Conservation (phyloP, 495 filamentous ascomycete genomes). For the Terfezia claveryi region DNA sequence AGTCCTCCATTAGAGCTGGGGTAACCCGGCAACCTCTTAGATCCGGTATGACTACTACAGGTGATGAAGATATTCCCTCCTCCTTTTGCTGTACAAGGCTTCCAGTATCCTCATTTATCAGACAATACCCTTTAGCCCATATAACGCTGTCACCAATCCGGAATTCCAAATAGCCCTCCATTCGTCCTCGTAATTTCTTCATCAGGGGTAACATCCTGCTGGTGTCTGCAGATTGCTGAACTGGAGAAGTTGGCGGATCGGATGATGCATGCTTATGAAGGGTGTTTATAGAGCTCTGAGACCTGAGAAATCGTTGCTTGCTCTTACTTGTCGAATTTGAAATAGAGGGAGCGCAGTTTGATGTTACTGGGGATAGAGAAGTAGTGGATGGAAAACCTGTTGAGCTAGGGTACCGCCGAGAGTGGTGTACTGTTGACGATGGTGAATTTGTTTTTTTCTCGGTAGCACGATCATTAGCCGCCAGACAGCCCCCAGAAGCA, state of each 20-base stretch:
- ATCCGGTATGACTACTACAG: conserved; percentile 41
- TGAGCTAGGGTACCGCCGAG: conserved; percentile 3
- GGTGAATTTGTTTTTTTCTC: background rate
- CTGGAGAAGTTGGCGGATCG: conserved; percentile 17
- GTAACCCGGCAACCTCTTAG: conserved; percentile 71
- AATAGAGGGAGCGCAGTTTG: conserved; percentile 2
- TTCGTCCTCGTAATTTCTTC: conserved; percentile 43
- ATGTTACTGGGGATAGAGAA: conserved; percentile 3
- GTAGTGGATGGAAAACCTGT: conserved; percentile 17
- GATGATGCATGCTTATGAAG: background rate
- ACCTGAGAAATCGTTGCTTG: conserved; percentile 14
- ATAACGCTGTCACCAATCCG: conserved; percentile 29
- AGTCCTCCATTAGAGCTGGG: conserved; percentile 39
- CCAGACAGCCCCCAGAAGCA: no score
- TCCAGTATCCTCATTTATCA: conserved; percentile 44
- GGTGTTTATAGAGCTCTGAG: conserved; percentile 2
- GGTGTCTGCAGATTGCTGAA: conserved; percentile 34
- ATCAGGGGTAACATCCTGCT: conserved; percentile 44
- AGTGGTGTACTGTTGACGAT: background rate
- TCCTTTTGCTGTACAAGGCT: conserved; percentile 38
- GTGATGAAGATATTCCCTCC: conserved; percentile 26
- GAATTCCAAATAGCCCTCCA: conserved; percentile 48
- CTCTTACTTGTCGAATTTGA: background rate
- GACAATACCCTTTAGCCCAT: conserved; percentile 41
- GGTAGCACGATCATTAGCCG: background rate